Evolutionary conservation across 306 rosid species (phyloP), one percentile per base, ranked within the genome.

Genomic region (Cicer judaicum): DNA sequence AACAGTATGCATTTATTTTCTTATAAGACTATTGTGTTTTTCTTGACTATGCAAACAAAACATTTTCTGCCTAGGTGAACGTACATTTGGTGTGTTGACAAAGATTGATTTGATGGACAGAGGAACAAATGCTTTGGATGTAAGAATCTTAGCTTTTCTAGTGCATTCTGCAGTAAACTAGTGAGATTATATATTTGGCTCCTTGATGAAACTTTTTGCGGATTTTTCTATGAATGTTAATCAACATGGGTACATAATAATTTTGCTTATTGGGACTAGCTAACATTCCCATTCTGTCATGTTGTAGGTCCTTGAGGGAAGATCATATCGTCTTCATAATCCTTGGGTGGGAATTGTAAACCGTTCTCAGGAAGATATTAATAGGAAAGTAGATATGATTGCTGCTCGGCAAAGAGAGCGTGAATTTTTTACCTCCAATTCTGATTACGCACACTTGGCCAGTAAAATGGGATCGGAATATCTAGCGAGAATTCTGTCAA

Each of bases 311-410:
- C 87, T 94, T 41, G 99, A 94, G 83, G 99, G 97, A 85, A 90
- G 88, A 86, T 82, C 98, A 57, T 94, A 89, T 72, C 87, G 92
- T 62, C 91, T 94, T 80, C 96, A 68, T 80, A 91, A 64, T 0
- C 99, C 97, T n/a, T 94, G 99, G 99, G 99, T 94, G 77, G 99
- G 99, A 61, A 80, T 94, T 64, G 98, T 94, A 65, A 94, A 94
- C 80, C 97, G 99, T 59, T 94, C 99, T 63, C 99, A 94, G 81
- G 96, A 90, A 75, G 99, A 94, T 83, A 90, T 92, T 56, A 94
- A 92, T 78, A 89, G 57, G 82, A 92, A 87, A 55, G 82, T 88
- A 39, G 96, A 94, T 81, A 94, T 94, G 96, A 86, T 89, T 55
- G 68, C 88, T 70, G 96, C 99, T 6, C 83, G 99, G 77, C 86